Evolutionary conservation across 257 asterid species (phyloP), one percentile per base, ranked within the genome.

Genomic region (Scutellaria galericulata): DNA sequence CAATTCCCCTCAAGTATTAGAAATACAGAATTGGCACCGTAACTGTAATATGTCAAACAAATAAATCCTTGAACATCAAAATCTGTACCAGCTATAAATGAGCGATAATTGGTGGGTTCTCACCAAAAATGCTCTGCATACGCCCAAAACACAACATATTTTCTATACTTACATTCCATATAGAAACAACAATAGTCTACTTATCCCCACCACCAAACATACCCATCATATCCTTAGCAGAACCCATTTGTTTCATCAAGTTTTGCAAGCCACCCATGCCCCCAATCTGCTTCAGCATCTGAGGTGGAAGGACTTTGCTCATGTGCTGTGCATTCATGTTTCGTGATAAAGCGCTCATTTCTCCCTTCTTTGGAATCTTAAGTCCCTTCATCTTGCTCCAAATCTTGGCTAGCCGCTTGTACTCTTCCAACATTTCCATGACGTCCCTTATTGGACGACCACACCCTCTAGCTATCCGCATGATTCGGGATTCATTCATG

Each of bases 301-400:
- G 94, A 1, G 99, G 98, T 0, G 99, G 97, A 12, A 95, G 87
- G 31, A 87, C 97, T 87, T 87, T 90, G 83, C 99, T 85, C 96
- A 95, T 92, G 83, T 90, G 96, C 60, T 95, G 98, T 0, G 94
- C 97, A 6, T 91, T 91, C 96, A 88, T 86, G 74, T 90, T 95
- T 71, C 92, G 80, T 1, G 96, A 87, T 18, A 89, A 73, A 9
- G 96, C 84, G 15, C 95, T 94, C 97, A 94, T 94, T 15, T 88
- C 93, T 78, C 98, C 98, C 75, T 90, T 95, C 92, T 88, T 95
- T 8, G 99, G 97, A 15, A 94, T 94, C 88, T 89, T 94, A 5
- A 93, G 93, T 4, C 98, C 98, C 85, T 93, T 93, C 98, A 91
- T 91, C 89, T 94, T 91, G 88, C 97, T 87, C 89, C 96, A 94